Conservation (phyloP, 441 rosid species). For the Manihot esculenta region DNA sequence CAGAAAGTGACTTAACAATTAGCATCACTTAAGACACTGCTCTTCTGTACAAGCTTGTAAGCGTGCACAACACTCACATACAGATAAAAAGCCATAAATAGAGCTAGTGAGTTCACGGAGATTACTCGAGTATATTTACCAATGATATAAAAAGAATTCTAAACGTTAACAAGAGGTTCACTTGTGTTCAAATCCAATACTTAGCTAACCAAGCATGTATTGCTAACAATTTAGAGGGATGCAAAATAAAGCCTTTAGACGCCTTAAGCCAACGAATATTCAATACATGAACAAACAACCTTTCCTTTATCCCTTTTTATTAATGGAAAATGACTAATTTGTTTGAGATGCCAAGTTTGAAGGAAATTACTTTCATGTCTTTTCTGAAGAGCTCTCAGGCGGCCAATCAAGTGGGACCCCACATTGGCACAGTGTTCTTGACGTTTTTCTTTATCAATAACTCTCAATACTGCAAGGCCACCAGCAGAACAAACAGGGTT, state of each 20-base stretch:
- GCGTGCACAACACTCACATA: too few relatives aligned
- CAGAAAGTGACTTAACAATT: too few relatives aligned
- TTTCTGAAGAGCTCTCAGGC: constrained; percentile 61
- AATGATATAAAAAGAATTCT: neutral
- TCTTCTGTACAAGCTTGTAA: neutral
- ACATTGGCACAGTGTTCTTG: constrained; percentile 73
- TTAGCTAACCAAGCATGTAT: neutral
- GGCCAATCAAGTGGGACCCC: constrained; percentile 72
- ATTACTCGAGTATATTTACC: neutral
- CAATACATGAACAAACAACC: neutral
- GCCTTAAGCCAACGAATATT: neutral
- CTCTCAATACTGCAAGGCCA: constrained; percentile 83
- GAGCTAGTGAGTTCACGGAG: neutral
- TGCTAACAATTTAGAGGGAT: neutral
- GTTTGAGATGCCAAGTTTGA: constrained; percentile 13
- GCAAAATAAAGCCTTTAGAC: neutral
- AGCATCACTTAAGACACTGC: neutral
- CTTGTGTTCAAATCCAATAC: neutral
- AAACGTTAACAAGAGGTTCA: neutral
- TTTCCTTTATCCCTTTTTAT: neutral
- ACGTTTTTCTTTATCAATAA: constrained; percentile 75
- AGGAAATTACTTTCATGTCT: constrained; percentile 67
- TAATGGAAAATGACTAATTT: neutral
- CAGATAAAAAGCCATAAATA: neutral
- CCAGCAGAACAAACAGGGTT: constrained; percentile 96